Evolutionary conservation across 768 basidiomycete genomes (phyloP), one percentile per base, ranked within the genome.

Genomic region (Auriscalpium orientale): DNA sequence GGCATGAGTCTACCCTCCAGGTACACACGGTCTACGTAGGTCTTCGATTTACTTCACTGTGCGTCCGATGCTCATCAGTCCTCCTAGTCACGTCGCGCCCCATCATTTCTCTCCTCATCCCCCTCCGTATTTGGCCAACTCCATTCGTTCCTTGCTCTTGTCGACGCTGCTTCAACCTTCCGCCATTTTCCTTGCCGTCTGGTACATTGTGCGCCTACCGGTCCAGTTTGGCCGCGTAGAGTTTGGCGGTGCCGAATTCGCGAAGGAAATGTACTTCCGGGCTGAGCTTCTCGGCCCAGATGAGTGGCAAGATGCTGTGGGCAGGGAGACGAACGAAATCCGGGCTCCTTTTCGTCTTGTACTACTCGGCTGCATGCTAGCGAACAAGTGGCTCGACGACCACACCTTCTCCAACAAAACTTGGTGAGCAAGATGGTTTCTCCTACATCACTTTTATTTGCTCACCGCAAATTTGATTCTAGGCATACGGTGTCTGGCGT

Each of bases 361-460:
- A 56, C 79, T 91, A 21, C 75, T 91, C 21, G 89, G 89, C 18
- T 89, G 83, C 59, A 90, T 91, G 88, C 73, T 91, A 36, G 87
- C 89, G 18, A 91, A 91, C 69, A 91, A 91, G 71, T 91, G 89
- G 89, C 66, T 91, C 60, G 89, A 91, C 60, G 89, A 91, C 62
- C 89, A 91, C 64, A 91, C 89, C 0, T 91, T 91, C 70, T 90
- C 88, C 43, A 91, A 91, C 71, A 91, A 89, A 73, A 91, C 89
- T 53, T 91, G 89, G 89, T 89, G 67, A 43, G 40, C 40, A 43
- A 28, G 28, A 28, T 28, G 57, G 83, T 67, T 33, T 38, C 11
- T 8, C 8, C 40, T 5, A 38, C 3, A 34, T 48, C 5, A 8
- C 10, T 53, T 47, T 45, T 21, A 5, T 11, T 10, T 22, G 8